Conservation (phyloP, 2,329 filamentous ascomycete genomes). For the Aspergillus phoenicis region DNA sequence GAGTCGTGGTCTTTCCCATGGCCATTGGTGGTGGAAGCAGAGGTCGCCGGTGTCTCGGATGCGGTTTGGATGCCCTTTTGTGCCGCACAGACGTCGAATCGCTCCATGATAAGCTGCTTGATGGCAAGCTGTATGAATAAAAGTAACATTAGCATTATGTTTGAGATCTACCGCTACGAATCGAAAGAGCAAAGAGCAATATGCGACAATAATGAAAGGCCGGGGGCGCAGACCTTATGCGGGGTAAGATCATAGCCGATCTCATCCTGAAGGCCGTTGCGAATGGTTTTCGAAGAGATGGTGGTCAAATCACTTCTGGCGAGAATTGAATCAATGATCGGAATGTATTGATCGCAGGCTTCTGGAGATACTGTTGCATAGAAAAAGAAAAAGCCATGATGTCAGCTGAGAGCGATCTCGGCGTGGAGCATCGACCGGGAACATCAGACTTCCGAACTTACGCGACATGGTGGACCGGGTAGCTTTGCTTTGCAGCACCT, state of each 20-base stretch:
- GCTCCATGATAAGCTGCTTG: slow-evolving; percentile 70
- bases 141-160: slow-evolving; percentile 20
- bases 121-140: slow-evolving; percentile 60
- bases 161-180: neutral
- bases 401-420: slow-evolving; percentile 25
- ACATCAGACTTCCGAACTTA: slow-evolving; percentile 32
- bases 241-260: slow-evolving; percentile 63
- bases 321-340: slow-evolving; percentile 66
- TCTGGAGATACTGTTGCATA: slow-evolving; percentile 51
- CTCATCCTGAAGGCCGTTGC: slow-evolving; percentile 62
- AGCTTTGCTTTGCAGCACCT: slow-evolving; percentile 11
- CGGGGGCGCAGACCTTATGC: slow-evolving; percentile 56
- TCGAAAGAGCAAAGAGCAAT: neutral
- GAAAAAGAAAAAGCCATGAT: slow-evolving; percentile 18
- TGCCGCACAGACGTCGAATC: slow-evolving; percentile 68
- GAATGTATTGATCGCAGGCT: slow-evolving; percentile 53
- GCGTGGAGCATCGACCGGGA: slow-evolving; percentile 25
- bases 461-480: slow-evolving; percentile 38
- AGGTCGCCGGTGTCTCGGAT: slow-evolving; percentile 27
- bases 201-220: slow-evolving; percentile 15
- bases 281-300: slow-evolving; percentile 67
- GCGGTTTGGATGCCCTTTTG: slow-evolving; percentile 43
- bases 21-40: slow-evolving; percentile 36
- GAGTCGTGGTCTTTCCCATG: slow-evolving; percentile 29
- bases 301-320: slow-evolving; percentile 63